A percentile compares a stretch with the other conserved stretches of the same genome.
Evolutionary conservation across 1,284 basidiomycete species (phyloP).

Genomic region (Pseudozyma sp.): DNA sequence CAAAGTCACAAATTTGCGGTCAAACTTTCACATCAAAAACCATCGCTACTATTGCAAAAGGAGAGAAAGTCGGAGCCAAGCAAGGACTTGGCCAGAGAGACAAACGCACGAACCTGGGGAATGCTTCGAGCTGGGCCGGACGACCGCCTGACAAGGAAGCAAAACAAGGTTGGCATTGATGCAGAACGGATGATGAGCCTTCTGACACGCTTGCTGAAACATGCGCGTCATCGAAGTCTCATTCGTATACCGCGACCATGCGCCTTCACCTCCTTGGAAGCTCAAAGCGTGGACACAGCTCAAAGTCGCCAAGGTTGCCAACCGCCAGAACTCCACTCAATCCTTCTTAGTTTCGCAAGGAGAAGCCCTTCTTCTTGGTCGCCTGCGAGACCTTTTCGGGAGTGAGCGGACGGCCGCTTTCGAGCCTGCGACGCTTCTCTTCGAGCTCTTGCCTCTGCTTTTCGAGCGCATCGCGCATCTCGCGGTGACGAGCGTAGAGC

Average conservation of each 20-base stretch:
- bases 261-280: no score
- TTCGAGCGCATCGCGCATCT: conserved; percentile 75
- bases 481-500: conserved; percentile 67
- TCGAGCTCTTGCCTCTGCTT: conserved; percentile 95
- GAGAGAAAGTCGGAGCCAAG: not conserved
- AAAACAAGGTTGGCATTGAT: not conserved
- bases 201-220: not conserved
- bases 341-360: conserved; percentile 53
- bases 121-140: not conserved
- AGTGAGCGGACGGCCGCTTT: conserved; percentile 77
- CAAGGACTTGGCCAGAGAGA: no score
- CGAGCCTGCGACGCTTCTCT: conserved; percentile 94
- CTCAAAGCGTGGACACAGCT: not conserved
- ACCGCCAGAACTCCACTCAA: not conserved
- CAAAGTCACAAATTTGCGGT: conserved; percentile 4
- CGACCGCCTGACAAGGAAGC: not conserved
- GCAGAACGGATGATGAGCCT: not conserved
- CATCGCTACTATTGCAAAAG: conserved; percentile 32
- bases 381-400: conserved; percentile 80
- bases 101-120: not conserved
- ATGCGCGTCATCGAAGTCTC: no score
- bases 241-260: no score
- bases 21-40: conserved; percentile 14
- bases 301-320: not conserved
- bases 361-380: conserved; percentile 64